Base-by-base conservation (phyloP, 768 basidiomycete species). In the Suillus alpinus region DNA sequence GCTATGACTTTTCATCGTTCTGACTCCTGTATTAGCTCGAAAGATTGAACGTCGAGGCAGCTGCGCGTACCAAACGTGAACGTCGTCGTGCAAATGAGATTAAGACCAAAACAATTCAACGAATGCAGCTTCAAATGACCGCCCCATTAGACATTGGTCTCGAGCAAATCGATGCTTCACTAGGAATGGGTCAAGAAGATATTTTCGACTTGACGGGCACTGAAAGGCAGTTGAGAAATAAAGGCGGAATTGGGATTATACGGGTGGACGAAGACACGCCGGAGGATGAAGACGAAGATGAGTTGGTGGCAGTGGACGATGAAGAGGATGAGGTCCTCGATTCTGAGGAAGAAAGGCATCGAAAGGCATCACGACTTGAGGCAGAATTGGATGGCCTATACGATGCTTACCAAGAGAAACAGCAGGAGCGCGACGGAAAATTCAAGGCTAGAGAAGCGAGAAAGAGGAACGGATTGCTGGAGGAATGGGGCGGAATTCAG, bases 41-140 rank as follows among this genome's bases (percentile, higher is more conserved):
- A 69, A 86, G 90, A 50, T 78, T 94, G 14, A 92, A 93, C 63
- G 80, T 83, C 1, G 95, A 93, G 75, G 88, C 84, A 34, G 79
- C 82, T 43, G 84, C 88, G 32, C 85, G 87, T 51, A 72, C 83
- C 43, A 94, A 94, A 72, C 88, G 91, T 8, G 91, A 93, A 66
- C 84, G 91, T 57, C 85, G 94, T 58, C 84, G 87, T 39, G 86
- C 88, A 2, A 98, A 98, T 74, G 97, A 98, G 77, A 80, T 91
- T 69, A 93, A 91, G 75, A 81, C 84, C 32, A 86, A 89, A 65
- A 92, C 94, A 1, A 88, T 98, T 43, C 92, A 94, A 69, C 89
- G 95, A 57, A 91, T 98, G 86, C 97, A 98, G 71, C 81, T 98
- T 50, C 89, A 92, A 70, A 99, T 99, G 97, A 92, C 91, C 13